phyloP scores from a whole-genome alignment of 108 stramenopile species.

The Nitzschia sp. region DNA sequence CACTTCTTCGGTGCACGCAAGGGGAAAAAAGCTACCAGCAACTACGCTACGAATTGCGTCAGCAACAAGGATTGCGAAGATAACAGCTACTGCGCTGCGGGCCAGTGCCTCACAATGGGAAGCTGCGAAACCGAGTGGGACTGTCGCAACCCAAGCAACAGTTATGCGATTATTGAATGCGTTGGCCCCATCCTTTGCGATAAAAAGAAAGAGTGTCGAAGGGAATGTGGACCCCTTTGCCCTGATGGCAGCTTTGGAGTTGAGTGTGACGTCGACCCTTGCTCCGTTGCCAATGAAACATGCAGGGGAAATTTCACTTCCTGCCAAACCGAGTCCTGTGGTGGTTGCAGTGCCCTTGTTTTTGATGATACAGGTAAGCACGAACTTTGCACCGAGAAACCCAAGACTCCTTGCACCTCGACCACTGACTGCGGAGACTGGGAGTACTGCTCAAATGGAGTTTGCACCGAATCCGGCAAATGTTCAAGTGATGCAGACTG shows the following conservation, averaged over 20 bases:
- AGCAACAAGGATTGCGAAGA: constrained; percentile 10
- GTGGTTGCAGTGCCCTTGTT: constrained; percentile 18
- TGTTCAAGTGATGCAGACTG: constrained; percentile 16
- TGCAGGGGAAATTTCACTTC: neutral
- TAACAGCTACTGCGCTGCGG: constrained; percentile 19
- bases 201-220: neutral
- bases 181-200: constrained; percentile 16
- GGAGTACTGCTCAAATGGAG: constrained; percentile 22
- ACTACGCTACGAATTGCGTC: neutral
- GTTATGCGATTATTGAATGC: constrained; percentile 27
- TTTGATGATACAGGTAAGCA: constrained; percentile 8
- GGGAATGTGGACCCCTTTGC: constrained; percentile 14
- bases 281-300: neutral
- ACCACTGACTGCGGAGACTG: constrained; percentile 7
- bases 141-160: constrained; percentile 27
- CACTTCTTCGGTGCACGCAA: neutral
- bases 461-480: neutral
- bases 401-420: neutral
- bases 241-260: constrained; percentile 1
- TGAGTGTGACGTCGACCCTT: constrained; percentile 13
- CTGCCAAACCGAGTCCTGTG: constrained; percentile 17
- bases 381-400: neutral
- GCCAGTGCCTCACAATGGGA: constrained; percentile 9
- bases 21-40: neutral
- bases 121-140: constrained; percentile 12